A percentile compares a stretch with the other conserved stretches of the same genome.
phyloP scores from a whole-genome alignment of 495 filamentous ascomycete species.

The Xeromyces bisporus region DNA sequence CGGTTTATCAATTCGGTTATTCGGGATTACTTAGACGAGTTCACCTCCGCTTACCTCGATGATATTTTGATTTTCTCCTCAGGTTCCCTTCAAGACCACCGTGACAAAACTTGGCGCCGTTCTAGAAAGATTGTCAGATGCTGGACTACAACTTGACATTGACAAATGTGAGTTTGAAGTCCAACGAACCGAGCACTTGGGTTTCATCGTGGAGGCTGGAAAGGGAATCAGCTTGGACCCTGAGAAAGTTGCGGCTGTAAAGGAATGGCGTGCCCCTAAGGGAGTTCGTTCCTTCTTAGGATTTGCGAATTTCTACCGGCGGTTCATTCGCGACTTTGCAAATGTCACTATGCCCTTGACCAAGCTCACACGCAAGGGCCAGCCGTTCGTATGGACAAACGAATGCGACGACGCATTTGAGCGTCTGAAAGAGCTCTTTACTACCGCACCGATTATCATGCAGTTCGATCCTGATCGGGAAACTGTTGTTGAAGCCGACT shows the following conservation, averaged over 20 bases:
- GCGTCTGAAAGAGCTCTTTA: no score
- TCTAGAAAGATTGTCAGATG: conserved; percentile 6
- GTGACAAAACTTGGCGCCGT: conserved; percentile 8
- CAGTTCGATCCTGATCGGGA: conserved; percentile 5
- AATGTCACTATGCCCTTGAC: conserved; percentile 1
- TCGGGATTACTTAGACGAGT: conserved; percentile 7
- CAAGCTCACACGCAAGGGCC: no score
- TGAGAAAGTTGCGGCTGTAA: conserved; percentile 12
- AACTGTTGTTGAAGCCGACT: conserved; percentile 10
- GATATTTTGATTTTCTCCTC: conserved; percentile 14
- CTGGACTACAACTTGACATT: conserved; percentile 10
- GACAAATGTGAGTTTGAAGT: conserved; percentile 16
- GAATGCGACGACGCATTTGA: no score
- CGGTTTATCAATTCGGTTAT: conserved; percentile 15
- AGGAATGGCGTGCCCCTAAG: conserved; percentile 9
- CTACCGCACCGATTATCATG: no score
- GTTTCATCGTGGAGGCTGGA: conserved; percentile 8
- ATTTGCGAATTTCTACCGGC: conserved; percentile 3
- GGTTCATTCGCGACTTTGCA: conserved; percentile 1
- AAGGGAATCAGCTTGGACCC: conserved; percentile 11
- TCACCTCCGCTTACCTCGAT: conserved; percentile 15
- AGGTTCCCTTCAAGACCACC: conserved; percentile 6
- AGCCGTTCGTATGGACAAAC: no score
- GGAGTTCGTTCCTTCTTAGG: conserved; percentile 6
- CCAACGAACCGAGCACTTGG: conserved; percentile 8